Evolutionary conservation across 129 eudicot species (phyloP).

Genomic region (Arctium minus): DNA sequence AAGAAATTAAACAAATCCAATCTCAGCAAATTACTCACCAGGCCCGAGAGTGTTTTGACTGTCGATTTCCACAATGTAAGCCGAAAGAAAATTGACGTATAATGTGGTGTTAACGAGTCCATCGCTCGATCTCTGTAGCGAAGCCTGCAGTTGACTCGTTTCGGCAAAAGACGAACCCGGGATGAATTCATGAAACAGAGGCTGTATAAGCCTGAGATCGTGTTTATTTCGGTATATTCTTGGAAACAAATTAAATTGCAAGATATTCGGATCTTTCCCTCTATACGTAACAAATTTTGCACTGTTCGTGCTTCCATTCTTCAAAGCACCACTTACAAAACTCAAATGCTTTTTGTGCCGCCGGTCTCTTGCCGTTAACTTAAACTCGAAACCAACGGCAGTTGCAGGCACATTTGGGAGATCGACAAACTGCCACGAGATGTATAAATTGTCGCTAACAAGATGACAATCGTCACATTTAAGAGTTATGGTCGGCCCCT

Average conservation of each 20-base stretch:
- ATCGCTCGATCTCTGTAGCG: constrained; percentile 58
- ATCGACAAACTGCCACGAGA: constrained; percentile 87
- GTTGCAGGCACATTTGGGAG: constrained; percentile 74
- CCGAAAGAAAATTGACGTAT: constrained; percentile 64
- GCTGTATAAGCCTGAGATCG: constrained; percentile 84
- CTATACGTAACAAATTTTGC: constrained; percentile 69
- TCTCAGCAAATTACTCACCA: constrained; percentile 56
- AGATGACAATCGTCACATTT: constrained; percentile 64
- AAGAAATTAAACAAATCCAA: neutral
- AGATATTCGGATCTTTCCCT: constrained; percentile 63
- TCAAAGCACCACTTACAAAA: constrained; percentile 69
- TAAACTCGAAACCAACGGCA: constrained; percentile 89
- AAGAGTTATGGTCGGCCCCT: constrained; percentile 68
- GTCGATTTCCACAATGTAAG: constrained; percentile 78
- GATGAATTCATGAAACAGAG: constrained; percentile 84
- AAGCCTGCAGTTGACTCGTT: constrained; percentile 53
- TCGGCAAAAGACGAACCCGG: constrained; percentile 81
- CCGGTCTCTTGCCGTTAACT: constrained; percentile 65
- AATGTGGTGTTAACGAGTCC: constrained; percentile 75
- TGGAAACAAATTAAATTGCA: constrained; percentile 88
- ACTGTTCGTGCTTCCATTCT: constrained; percentile 52
- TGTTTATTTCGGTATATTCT: constrained; percentile 64
- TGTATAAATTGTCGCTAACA: constrained; percentile 44
- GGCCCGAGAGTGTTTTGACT: constrained; percentile 71
- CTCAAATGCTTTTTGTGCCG: constrained; percentile 56